Percentiles rank a stretch among this genome's conserved stretches.
phyloP scores from a whole-genome alignment of 129 eudicot species.

The Dittrichia graveolens region DNA sequence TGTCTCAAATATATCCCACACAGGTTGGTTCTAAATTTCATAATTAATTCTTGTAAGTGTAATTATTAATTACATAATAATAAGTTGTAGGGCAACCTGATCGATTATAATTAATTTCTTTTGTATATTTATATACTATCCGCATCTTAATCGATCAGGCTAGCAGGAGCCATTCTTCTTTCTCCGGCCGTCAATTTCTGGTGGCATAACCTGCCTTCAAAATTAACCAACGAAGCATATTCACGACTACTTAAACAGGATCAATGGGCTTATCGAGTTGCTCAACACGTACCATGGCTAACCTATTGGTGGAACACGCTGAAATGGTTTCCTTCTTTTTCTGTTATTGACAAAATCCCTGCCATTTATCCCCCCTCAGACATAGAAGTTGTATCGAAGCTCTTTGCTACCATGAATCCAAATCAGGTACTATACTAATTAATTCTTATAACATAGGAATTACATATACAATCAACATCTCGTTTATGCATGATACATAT shows the following conservation, averaged over 20 bases:
- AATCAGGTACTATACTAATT: constrained; percentile 9
- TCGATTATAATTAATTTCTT: not conserved
- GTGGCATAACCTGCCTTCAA: constrained; percentile 70
- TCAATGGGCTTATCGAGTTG: constrained; percentile 67
- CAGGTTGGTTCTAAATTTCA: constrained; percentile 36
- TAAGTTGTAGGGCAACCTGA: no score
- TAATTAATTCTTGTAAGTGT: not conserved
- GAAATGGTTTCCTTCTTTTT: constrained; percentile 44
- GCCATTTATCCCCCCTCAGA: constrained; percentile 41
- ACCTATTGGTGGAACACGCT: constrained; percentile 85
- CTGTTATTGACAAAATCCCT: constrained; percentile 28
- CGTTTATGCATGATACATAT: not conserved
- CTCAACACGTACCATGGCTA: constrained; percentile 62
- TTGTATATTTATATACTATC: not conserved
- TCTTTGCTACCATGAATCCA: not conserved
- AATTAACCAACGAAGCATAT: constrained; percentile 48
- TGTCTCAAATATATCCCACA: constrained; percentile 84
- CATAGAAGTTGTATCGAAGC: constrained; percentile 25
- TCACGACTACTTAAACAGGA: constrained; percentile 46
- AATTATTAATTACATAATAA: no score
- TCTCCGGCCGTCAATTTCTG: constrained; percentile 69
- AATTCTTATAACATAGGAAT: no score
- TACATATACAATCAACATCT: not conserved
- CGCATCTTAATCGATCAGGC: constrained; percentile 35
- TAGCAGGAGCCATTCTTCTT: constrained; percentile 65